phyloP scores from a whole-genome alignment of 768 basidiomycete species.

The Pluteus cervinus region DNA sequence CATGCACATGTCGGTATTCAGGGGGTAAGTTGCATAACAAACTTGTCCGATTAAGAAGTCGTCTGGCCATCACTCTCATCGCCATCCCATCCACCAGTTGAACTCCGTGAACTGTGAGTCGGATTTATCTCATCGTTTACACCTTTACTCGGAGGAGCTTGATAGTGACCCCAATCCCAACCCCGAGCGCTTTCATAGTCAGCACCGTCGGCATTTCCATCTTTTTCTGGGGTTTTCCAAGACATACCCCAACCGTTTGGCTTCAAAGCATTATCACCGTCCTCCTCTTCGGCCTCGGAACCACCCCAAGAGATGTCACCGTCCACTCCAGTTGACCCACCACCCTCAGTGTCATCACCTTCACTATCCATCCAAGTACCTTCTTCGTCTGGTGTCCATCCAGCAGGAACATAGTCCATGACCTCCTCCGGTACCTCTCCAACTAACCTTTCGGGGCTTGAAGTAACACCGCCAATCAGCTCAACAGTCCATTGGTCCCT shows the following conservation, averaged over 20 bases:
- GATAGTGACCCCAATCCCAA: conserved; percentile 11
- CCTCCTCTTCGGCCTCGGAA: conserved; percentile 32
- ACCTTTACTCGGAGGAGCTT: conserved; percentile 4
- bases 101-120: conserved; percentile 22
- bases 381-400: conserved; percentile 36
- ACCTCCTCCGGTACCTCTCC: too few relatives aligned
- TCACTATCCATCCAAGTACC: conserved; percentile 19
- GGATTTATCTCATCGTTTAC: conserved; percentile 6
- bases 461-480: conserved; percentile 31
- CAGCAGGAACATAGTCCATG: too few relatives aligned
- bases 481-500: conserved; percentile 38
- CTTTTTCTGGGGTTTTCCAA: too few relatives aligned
- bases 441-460: too few relatives aligned
- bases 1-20: too few relatives aligned
- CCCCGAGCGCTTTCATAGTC: too few relatives aligned
- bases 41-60: conserved; percentile 20
- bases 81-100: conserved; percentile 39
- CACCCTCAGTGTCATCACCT: conserved; percentile 17
- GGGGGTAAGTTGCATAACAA: too few relatives aligned
- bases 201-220: too few relatives aligned
- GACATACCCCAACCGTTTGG: too few relatives aligned
- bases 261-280: too few relatives aligned
- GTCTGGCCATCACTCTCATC: conserved; percentile 37
- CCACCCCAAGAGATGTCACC: conserved; percentile 36
- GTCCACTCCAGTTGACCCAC: conserved; percentile 31